phyloP scores from a whole-genome alignment of 805 yeast species.

The Candida suzukii region DNA sequence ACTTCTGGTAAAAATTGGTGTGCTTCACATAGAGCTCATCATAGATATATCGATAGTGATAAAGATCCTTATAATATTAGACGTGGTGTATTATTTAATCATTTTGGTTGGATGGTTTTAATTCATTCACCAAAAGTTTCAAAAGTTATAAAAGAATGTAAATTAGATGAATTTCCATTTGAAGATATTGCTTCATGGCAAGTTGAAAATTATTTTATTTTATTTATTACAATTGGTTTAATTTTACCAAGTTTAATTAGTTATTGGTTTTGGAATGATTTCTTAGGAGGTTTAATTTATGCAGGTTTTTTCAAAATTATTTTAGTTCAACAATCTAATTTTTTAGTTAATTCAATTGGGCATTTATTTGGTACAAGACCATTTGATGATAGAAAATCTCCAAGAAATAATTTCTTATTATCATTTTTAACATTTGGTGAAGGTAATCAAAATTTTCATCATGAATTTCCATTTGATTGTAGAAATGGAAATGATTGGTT shows the following conservation, averaged over 20 bases:
- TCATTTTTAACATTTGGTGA: slow-evolving; percentile 78
- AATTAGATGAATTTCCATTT: slow-evolving; percentile 57
- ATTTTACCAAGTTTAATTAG: slow-evolving; percentile 60
- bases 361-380: slow-evolving; percentile 74
- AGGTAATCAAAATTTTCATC: slow-evolving; percentile 90
- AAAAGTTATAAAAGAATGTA: slow-evolving; percentile 30
- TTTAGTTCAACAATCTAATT: slow-evolving; percentile 70
- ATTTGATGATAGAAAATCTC: slow-evolving; percentile 68
- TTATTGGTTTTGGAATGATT: slow-evolving; percentile 68
- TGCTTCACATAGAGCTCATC: slow-evolving; percentile 82
- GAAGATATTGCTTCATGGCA: slow-evolving; percentile 58
- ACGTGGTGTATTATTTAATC: slow-evolving; percentile 75
- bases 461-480: slow-evolving; percentile 90
- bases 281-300: slow-evolving; percentile 66
- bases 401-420: slow-evolving; percentile 56
- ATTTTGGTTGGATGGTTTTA: slow-evolving; percentile 81
- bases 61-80: slow-evolving; percentile 82
- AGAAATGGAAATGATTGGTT: slow-evolving; percentile 66
- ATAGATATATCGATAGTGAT: slow-evolving; percentile 81
- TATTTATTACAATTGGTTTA: slow-evolving; percentile 40
- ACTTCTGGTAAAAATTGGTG: slow-evolving; percentile 80
- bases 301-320: slow-evolving; percentile 72
- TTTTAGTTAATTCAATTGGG: slow-evolving; percentile 76
- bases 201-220: slow-evolving; percentile 56
- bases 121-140: slow-evolving; percentile 53